Conservation (phyloP, 441 rosid genomes). For the Populus hybrid region DNA sequence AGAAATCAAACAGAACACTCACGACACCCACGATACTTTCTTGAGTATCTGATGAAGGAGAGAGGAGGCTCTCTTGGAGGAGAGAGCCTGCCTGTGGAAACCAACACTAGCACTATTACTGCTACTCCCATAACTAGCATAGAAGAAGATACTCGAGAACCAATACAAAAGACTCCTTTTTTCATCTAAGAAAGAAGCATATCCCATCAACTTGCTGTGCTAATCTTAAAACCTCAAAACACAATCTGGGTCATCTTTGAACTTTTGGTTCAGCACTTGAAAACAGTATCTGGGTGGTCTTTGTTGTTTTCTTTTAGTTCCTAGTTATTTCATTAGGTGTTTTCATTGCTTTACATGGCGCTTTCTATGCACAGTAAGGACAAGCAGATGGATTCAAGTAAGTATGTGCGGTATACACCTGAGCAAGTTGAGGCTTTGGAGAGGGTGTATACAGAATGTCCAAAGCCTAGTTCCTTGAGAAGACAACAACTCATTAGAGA, state of each 20-base stretch:
- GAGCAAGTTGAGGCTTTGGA: slow-evolving; percentile 96
- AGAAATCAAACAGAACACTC: not conserved
- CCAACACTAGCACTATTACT: slow-evolving; percentile 14
- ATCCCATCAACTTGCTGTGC: no score
- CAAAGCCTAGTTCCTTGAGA: slow-evolving; percentile 85
- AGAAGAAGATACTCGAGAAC: slow-evolving; percentile 22
- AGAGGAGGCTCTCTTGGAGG: slow-evolving; percentile 65
- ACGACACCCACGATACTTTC: not conserved
- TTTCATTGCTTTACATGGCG: slow-evolving; percentile 40
- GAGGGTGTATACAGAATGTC: slow-evolving; percentile 87
- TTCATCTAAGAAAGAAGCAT: not conserved
- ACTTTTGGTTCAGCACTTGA: not conserved
- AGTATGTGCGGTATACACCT: slow-evolving; percentile 90
- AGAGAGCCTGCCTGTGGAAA: slow-evolving; percentile 59
- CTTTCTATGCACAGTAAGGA: slow-evolving; percentile 49
- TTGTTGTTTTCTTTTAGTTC: slow-evolving; percentile 4
- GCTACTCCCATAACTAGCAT: slow-evolving; percentile 4
- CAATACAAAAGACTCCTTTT: not conserved
- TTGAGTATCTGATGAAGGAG: slow-evolving; percentile 43
- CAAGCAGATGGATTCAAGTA: slow-evolving; percentile 68
- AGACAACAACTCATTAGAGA: slow-evolving; percentile 91
- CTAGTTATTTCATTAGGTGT: not conserved
- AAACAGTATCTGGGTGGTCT: slow-evolving; percentile 5
- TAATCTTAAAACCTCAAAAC: no score
- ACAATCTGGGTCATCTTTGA: no score